Conservation (phyloP, 1,284 basidiomycete genomes). For the Naganishia liquefaciens region DNA sequence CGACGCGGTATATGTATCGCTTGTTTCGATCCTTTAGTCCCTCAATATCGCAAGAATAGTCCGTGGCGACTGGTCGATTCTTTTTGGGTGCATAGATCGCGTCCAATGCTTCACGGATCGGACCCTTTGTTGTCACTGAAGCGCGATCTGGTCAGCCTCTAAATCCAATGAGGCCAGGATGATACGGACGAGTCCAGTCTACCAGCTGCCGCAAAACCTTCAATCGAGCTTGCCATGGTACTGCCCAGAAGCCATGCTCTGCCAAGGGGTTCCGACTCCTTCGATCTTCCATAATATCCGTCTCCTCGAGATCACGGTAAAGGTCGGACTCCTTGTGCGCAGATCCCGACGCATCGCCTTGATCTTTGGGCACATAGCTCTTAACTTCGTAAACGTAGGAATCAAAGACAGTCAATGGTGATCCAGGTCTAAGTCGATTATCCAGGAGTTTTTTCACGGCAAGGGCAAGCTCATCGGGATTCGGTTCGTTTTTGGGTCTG, state of each 20-base stretch:
- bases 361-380: conserved; percentile 25
- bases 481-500: conserved; percentile 16
- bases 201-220: conserved; percentile 35
- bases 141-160: neutral
- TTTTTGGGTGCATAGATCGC: conserved; percentile 26
- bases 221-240: conserved; percentile 25
- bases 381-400: conserved; percentile 27
- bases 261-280: conserved; percentile 26
- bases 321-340: conserved; percentile 13
- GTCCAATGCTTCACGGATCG: conserved; percentile 19
- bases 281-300: conserved; percentile 25
- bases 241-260: conserved; percentile 27
- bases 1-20: conserved; percentile 23
- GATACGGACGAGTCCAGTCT: conserved; percentile 32
- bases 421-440: conserved; percentile 26
- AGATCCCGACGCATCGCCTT: conserved; percentile 7
- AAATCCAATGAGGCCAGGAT: neutral
- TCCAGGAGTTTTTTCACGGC: conserved; percentile 24
- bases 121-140: conserved; percentile 21
- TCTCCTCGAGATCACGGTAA: conserved; percentile 21
- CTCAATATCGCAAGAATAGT: conserved; percentile 22
- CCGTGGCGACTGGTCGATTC: conserved; percentile 10
- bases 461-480: conserved; percentile 15
- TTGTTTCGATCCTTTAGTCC: conserved; percentile 20
- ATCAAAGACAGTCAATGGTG: conserved; percentile 32